Conservation (phyloP, 257 asterid species). For the Gardenia jasminoides region DNA sequence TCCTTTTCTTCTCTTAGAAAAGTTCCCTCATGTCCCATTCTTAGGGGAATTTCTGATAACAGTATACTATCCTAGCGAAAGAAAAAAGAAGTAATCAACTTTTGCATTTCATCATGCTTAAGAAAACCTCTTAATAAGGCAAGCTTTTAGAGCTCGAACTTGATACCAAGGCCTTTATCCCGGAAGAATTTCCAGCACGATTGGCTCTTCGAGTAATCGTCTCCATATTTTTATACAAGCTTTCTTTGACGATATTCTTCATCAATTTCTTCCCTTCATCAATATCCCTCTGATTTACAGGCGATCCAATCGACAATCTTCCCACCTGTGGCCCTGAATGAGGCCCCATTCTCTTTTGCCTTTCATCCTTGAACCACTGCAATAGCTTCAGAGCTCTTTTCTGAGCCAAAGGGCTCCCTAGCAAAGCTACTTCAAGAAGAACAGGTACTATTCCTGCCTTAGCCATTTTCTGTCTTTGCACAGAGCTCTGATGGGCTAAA, state of each 20-base stretch:
- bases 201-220: slow-evolving; percentile 69
- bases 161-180: slow-evolving; percentile 56
- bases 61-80: neutral
- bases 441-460: slow-evolving; percentile 78
- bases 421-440: slow-evolving; percentile 77
- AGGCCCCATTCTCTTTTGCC: slow-evolving; percentile 65
- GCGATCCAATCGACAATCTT: slow-evolving; percentile 36
- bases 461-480: slow-evolving; percentile 73
- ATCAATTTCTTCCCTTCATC: slow-evolving; percentile 63
- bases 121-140: slow-evolving; percentile 40
- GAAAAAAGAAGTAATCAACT: neutral
- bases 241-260: slow-evolving; percentile 77
- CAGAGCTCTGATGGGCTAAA: slow-evolving; percentile 75
- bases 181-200: slow-evolving; percentile 49
- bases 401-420: slow-evolving; percentile 80
- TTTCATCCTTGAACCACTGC: slow-evolving; percentile 86
- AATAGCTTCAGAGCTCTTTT: slow-evolving; percentile 77
- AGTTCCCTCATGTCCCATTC: neutral
- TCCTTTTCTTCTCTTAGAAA: neutral
- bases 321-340: slow-evolving; percentile 88
- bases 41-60: neutral
- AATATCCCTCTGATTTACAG: slow-evolving; percentile 34
- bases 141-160: slow-evolving; percentile 89
- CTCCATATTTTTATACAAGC: slow-evolving; percentile 73
- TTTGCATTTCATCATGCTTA: neutral